Base-by-base conservation (phyloP, 108 stramenopile genomes). In the Stephanodiscus triporus region DNA sequence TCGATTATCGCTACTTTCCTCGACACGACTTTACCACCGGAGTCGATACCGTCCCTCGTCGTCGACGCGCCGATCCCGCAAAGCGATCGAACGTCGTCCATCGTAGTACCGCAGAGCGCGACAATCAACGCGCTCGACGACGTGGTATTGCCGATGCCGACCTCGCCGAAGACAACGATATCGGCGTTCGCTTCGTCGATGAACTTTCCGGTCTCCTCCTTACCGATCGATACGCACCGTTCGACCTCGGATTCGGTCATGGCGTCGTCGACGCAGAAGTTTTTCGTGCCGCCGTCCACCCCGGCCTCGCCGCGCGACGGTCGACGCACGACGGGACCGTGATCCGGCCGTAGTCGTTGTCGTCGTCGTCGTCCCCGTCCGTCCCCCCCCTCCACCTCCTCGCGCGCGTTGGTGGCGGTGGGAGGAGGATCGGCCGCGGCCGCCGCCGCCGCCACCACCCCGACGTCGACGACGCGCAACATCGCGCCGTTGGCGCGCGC, bases 71-170 rank as follows among this genome's bases (percentile, higher is more conserved):
- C 93, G 42, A 77, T 84, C 14, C 86, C 91, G 65, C 86, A 87
- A 2, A 92, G 23, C 9, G 64, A 36, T 9, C 58, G 61, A 16
- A 75, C 67, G 57, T 75, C 51, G 14, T 11, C 11, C 9, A 66
- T 57, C 11, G n/a, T n/a, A n/a, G n/a, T n/a, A n/a, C 80, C 82
- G 23, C 86, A 88, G 38, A 92, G 56, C 6, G 76, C 75, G 17
- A 89, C 84, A 42, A 91, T 66, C 3, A 95, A 57, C 16, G 86
- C 75, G 17, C 89, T 84, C 13, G 89, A 83, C 10, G 86, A 75
- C 1, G 94, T 95, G 11, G 94, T 95, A 63, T 95, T 95, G 9
- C 94, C 91, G 48, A 95, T 95, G 7, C 94, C 94, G 19, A 95
- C 84, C 72, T 95, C 94, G 47, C 94, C 94, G 48, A 95, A 76